Conservation (phyloP, 2,329 filamentous ascomycete species). For the Trichoderma polysporum region DNA sequence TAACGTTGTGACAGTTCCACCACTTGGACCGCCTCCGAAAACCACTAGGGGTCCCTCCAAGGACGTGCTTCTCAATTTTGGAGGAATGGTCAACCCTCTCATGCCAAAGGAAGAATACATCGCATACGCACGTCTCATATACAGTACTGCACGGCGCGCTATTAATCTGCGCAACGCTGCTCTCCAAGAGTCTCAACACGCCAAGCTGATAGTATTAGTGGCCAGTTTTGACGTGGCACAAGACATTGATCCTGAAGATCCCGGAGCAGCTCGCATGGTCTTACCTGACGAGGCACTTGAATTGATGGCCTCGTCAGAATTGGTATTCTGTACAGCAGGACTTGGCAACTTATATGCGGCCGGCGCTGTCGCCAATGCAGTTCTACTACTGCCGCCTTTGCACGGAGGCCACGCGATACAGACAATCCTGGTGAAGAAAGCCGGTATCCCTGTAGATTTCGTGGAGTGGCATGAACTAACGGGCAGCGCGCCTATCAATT, state of each 20-base stretch:
- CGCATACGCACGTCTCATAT: not conserved
- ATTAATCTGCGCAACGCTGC: not conserved
- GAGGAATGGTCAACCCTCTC: slow-evolving; percentile 13
- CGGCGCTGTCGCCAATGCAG: not conserved
- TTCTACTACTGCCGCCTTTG: not conserved
- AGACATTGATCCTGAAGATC: not conserved
- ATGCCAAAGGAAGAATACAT: slow-evolving; percentile 7
- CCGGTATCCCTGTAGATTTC: not conserved
- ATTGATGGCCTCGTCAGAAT: not conserved
- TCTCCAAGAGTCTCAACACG: not conserved
- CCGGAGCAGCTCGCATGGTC: slow-evolving; percentile 4
- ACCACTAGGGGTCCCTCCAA: not conserved
- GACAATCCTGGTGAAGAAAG: not conserved
- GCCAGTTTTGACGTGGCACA: slow-evolving; percentile 3
- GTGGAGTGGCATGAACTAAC: slow-evolving; percentile 11
- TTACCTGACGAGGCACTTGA: not conserved
- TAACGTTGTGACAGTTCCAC: slow-evolving; percentile 4
- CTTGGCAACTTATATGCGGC: slow-evolving; percentile 9
- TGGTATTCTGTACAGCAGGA: slow-evolving; percentile 8
- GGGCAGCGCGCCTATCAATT: not conserved
- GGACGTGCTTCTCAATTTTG: slow-evolving; percentile 12
- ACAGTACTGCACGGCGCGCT: not conserved
- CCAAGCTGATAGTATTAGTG: slow-evolving; percentile 1
- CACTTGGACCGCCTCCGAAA: slow-evolving; percentile 9
- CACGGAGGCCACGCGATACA: slow-evolving; percentile 6